Conservation (phyloP, 164 flowering plant species). For the Saururus chinensis region DNA sequence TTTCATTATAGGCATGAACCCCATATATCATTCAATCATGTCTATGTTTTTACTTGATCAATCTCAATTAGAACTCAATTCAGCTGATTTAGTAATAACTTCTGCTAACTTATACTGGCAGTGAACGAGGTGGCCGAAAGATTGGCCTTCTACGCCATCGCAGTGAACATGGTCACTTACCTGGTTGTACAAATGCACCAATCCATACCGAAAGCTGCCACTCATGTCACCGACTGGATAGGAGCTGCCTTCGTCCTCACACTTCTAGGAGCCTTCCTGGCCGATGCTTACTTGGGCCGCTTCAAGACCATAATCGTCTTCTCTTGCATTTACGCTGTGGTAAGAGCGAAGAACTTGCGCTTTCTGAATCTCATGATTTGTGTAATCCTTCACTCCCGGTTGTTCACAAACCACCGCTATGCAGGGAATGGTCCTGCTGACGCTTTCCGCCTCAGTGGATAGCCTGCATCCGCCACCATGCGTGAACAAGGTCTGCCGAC, state of each 20-base stretch:
- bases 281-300: slow-evolving; percentile 72
- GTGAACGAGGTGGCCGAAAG: slow-evolving; percentile 78
- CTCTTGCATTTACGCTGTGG: slow-evolving; percentile 49
- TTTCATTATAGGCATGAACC: slow-evolving; percentile 42
- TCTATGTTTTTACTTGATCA: background rate
- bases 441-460: slow-evolving; percentile 45
- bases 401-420: too few species aligned
- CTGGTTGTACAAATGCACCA: slow-evolving; percentile 41
- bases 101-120: slow-evolving; percentile 1
- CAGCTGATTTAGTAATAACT: background rate
- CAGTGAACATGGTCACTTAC: slow-evolving; percentile 57
- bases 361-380: too few species aligned
- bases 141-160: slow-evolving; percentile 49
- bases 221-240: slow-evolving; percentile 51
- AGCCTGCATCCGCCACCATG: slow-evolving; percentile 47
- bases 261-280: slow-evolving; percentile 60
- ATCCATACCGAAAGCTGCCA: slow-evolving; percentile 39
- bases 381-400: too few species aligned
- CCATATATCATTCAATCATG: too few species aligned
- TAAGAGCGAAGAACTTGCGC: too few species aligned
- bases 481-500: slow-evolving; percentile 9
- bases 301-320: slow-evolving; percentile 50
- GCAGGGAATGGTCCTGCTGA: slow-evolving; percentile 62
- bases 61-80: background rate
- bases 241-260: slow-evolving; percentile 62